A percentile compares a stretch with the other conserved stretches of the same genome.
Conservation (phyloP, 345 rosid species). For the Brassica napus region Da-Ae NC_063440.1:2614501-2615000, state of each 20-base stretch:
- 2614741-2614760: slow-evolving; percentile 38
- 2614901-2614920: slow-evolving; percentile 14
- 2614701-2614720: slow-evolving; percentile 43
- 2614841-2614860: slow-evolving; percentile 29
- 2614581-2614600: slow-evolving; percentile 40
- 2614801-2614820: slow-evolving; percentile 19
- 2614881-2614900: slow-evolving; percentile 42
- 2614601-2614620: slow-evolving; percentile 35
- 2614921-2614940: too few species aligned
- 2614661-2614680: slow-evolving; percentile 54
- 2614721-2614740: slow-evolving; percentile 55
- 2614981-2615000: too few species aligned
- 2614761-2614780: slow-evolving; percentile 37
- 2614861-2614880: slow-evolving; percentile 34
- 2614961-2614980: too few species aligned
- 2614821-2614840: slow-evolving; percentile 40
- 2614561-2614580: slow-evolving; percentile 58
- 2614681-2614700: slow-evolving; percentile 37
- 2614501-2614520: slow-evolving; percentile 79
- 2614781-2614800: slow-evolving; percentile 28
- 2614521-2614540: slow-evolving; percentile 88
- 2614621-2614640: slow-evolving; percentile 45
- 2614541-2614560: slow-evolving; percentile 66
- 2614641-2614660: slow-evolving; percentile 71
- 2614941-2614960: too few species aligned